Conservation (phyloP, 495 filamentous ascomycete genomes). For the Haplographium delicatum region DNA sequence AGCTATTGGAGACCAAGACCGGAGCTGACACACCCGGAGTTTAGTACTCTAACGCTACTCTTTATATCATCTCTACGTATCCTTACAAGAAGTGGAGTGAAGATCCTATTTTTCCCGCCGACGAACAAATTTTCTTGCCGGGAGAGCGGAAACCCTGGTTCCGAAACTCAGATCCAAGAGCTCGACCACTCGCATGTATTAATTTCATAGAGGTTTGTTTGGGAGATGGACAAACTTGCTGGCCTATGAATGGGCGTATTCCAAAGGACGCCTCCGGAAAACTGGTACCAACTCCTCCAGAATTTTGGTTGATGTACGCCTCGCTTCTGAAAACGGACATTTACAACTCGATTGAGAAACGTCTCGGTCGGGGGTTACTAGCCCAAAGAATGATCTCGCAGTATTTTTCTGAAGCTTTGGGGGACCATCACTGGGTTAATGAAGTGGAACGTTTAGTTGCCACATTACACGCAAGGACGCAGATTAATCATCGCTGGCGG, state of each 20-base stretch:
- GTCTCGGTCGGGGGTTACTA: background rate
- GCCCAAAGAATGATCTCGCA: background rate
- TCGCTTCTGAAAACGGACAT: background rate
- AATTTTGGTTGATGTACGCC: background rate
- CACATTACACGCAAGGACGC: background rate
- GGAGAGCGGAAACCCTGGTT: background rate
- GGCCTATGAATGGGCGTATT: background rate
- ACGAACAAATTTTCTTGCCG: background rate
- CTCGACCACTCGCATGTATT: background rate
- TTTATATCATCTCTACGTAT: background rate
- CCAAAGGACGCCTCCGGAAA: background rate
- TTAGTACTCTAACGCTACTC: background rate
- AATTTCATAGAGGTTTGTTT: background rate
- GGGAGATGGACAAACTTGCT: background rate
- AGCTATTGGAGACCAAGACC: background rate
- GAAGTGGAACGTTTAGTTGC: background rate
- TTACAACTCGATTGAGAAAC: background rate
- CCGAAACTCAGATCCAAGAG: background rate
- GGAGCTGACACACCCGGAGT: background rate
- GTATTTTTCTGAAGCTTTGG: background rate
- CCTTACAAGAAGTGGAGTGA: background rate
- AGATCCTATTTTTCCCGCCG: background rate
- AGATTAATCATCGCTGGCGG: background rate
- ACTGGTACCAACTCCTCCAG: background rate
- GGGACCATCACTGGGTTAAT: background rate